Percentiles rank a stretch among this genome's conserved stretches.
These are phyloP conservation scores for Fragaria ananassa DNA, from an alignment of 306 rosid genomes.

Conservation along the genomic window DNA sequence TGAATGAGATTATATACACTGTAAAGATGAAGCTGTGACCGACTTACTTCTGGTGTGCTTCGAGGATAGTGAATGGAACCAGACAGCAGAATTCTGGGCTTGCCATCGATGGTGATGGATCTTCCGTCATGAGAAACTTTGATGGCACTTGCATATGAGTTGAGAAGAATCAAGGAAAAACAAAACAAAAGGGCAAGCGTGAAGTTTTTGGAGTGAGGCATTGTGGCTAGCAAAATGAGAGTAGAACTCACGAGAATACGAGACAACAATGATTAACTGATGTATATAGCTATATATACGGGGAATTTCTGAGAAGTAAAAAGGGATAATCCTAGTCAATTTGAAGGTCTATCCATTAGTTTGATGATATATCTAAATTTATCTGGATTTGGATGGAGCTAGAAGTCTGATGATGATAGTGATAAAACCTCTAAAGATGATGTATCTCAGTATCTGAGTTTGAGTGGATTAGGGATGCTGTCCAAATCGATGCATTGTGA, in stretches of 20 bases:
- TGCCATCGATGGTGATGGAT: conserved; percentile 1
- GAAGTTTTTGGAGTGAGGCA: background rate
- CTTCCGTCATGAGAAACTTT: background rate
- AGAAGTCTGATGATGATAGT: background rate
- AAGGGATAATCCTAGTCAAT: background rate
- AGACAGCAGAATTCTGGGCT: background rate
- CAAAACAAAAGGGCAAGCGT: background rate
- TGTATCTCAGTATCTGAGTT: background rate
- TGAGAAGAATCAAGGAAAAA: background rate
- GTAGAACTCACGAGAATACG: background rate
- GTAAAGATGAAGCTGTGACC: background rate
- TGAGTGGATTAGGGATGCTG: background rate
- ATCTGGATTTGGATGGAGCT: background rate
- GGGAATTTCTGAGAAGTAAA: background rate
- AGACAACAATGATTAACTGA: background rate
- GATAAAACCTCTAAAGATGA: too few species aligned
- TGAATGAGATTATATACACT: background rate
- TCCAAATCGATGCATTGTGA: too few species aligned
- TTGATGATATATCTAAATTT: background rate
- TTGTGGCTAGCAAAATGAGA: background rate
- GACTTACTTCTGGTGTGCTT: background rate
- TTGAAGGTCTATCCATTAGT: background rate
- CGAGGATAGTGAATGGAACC: conserved; percentile 2
- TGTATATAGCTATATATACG: background rate
- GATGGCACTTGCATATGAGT: background rate